A percentile compares a stretch with the other conserved stretches of the same genome.
These are phyloP conservation scores for Eucalyptus camaldulensis DNA, from an alignment of 345 rosid genomes.

Conservation along the genomic window DNA sequence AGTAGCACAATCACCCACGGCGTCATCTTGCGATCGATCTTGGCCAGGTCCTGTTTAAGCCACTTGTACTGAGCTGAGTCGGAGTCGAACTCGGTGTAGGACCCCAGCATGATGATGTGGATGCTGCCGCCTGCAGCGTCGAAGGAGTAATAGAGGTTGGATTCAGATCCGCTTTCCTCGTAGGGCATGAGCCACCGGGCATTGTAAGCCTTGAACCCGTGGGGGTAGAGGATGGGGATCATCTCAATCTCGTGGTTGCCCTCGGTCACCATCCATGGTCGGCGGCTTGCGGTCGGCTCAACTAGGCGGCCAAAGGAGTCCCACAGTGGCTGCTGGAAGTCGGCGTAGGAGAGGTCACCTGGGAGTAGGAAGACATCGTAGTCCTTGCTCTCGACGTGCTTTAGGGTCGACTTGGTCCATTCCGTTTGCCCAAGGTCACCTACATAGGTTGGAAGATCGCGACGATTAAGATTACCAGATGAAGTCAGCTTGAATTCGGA, in stretches of 20 bases:
- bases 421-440: conserved; percentile 95
- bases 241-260: conserved; percentile 88
- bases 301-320: conserved; percentile 89
- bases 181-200: conserved; percentile 89
- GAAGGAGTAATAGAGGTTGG: conserved; percentile 83
- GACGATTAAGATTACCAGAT: not conserved
- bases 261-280: conserved; percentile 95
- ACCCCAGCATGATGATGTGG: conserved; percentile 60
- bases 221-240: conserved; percentile 50
- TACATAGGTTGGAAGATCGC: not conserved
- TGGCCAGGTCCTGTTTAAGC: conserved; percentile 49
- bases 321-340: conserved; percentile 64
- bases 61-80: conserved; percentile 63
- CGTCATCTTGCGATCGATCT: conserved; percentile 48
- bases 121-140: conserved; percentile 46
- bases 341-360: conserved; percentile 79
- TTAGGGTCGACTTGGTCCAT: conserved; percentile 68
- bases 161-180: conserved; percentile 53
- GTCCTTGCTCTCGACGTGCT: conserved; percentile 30
- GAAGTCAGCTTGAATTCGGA: not conserved
- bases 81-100: conserved; percentile 49
- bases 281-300: conserved; percentile 59
- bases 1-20: conserved; percentile 76
- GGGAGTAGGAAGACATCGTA: conserved; percentile 73
- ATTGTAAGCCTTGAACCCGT: conserved; percentile 65